phyloP scores from a whole-genome alignment of 2,329 filamentous ascomycete genomes.

The Ambrosiella xylebori region DNA sequence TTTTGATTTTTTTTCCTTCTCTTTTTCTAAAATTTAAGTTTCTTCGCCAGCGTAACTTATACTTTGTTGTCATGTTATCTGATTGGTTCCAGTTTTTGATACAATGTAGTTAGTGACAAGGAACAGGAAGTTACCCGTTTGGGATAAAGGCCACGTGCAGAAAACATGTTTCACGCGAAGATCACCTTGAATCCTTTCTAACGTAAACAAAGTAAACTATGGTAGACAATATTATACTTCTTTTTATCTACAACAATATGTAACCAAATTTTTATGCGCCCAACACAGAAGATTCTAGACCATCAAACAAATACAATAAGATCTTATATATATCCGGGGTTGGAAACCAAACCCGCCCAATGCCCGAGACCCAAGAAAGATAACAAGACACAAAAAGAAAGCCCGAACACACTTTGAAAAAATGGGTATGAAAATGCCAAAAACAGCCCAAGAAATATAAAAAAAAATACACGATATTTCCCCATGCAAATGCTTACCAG shows the following conservation, averaged over 20 bases:
- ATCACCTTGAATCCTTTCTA: not conserved
- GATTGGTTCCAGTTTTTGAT: not conserved
- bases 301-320: not conserved
- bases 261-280: constrained; percentile 4
- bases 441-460: not conserved
- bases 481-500: not conserved
- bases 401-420: not conserved
- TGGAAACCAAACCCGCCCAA: no score
- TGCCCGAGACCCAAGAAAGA: no score
- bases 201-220: not conserved
- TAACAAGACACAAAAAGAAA: constrained; percentile 1
- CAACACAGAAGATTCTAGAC: not conserved
- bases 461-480: not conserved
- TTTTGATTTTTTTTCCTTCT: not conserved
- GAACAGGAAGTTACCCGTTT: no score
- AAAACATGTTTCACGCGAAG: no score
- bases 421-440: constrained; percentile 1
- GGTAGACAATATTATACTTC: not conserved
- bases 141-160: no score
- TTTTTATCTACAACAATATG: not conserved
- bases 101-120: not conserved
- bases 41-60: not conserved
- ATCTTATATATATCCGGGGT: not conserved
- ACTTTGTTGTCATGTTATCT: not conserved
- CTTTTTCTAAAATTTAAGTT: not conserved